phyloP scores from a whole-genome alignment of 208 protist genomes.

The Acanthamoeba rhysodes region DNA sequence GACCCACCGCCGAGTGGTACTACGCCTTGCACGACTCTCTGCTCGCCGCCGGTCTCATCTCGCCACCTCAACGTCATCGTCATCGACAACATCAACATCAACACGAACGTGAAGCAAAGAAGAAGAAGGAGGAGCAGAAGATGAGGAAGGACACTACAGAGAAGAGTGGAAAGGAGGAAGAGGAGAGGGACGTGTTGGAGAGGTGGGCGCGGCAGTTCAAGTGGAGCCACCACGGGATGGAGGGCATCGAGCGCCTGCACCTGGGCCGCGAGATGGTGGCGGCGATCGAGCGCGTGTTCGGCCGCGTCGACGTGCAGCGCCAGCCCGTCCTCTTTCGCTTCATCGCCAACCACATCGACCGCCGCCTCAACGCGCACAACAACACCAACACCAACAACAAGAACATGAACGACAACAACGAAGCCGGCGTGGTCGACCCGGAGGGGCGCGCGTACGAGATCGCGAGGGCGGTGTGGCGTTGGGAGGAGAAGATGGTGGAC shows the following conservation, averaged over 20 bases:
- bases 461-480: background rate
- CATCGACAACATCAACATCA: background rate
- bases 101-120: background rate
- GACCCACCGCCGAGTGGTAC: constrained; percentile 34
- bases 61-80: background rate
- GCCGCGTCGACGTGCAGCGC: constrained; percentile 1
- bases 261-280: constrained; percentile 57
- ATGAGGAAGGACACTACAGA: background rate
- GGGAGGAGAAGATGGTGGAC: background rate
- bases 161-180: background rate
- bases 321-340: constrained; percentile 30
- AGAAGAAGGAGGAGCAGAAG: background rate
- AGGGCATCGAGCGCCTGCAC: constrained; percentile 25
- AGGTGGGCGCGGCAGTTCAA: constrained; percentile 32
- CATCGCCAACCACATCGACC: constrained; percentile 57
- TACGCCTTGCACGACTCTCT: constrained; percentile 50
- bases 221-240: constrained; percentile 46
- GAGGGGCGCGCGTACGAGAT: constrained; percentile 17
- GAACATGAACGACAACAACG: background rate
- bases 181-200: background rate
- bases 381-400: background rate
- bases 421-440: background rate
- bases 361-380: background rate
- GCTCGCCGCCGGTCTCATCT: background rate
- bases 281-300: constrained; percentile 52